Conservation (phyloP, 495 filamentous ascomycete genomes). For the Aspergillus leporis region DNA sequence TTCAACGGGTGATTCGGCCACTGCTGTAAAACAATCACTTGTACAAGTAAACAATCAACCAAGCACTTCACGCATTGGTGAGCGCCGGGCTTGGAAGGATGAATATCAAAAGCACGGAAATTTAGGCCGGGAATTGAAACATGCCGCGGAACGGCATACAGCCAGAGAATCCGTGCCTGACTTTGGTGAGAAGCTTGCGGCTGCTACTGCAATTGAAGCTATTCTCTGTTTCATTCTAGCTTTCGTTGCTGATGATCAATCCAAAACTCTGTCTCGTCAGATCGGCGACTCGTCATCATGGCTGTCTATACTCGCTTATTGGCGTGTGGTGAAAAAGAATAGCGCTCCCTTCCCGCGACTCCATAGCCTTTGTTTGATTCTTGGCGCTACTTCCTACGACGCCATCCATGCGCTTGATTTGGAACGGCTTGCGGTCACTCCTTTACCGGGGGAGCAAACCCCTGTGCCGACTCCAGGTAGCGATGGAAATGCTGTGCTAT, state of each 20-base stretch:
- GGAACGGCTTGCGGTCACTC: slow-evolving; percentile 43
- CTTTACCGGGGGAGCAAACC: slow-evolving; percentile 42
- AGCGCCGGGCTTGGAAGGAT: slow-evolving; percentile 45
- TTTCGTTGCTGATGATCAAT: slow-evolving; percentile 49
- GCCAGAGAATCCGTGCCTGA: slow-evolving; percentile 30
- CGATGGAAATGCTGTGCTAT: slow-evolving; percentile 32
- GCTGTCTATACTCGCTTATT: slow-evolving; percentile 51
- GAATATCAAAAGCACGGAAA: slow-evolving; percentile 44
- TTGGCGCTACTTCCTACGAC: slow-evolving; percentile 50
- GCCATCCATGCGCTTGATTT: slow-evolving; percentile 46
- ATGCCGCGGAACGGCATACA: slow-evolving; percentile 44
- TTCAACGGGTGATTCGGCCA: slow-evolving; percentile 27
- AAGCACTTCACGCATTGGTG: slow-evolving; percentile 30
- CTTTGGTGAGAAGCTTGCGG: slow-evolving; percentile 42
- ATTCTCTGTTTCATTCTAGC: slow-evolving; percentile 52
- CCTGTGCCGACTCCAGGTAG: slow-evolving; percentile 40
- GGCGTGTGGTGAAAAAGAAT: slow-evolving; percentile 44
- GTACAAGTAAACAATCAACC: slow-evolving; percentile 26
- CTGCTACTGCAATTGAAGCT: slow-evolving; percentile 47
- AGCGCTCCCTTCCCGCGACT: slow-evolving; percentile 39
- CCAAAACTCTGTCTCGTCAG: slow-evolving; percentile 33
- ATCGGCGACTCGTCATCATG: slow-evolving; percentile 45
- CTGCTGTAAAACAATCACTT: slow-evolving; percentile 29
- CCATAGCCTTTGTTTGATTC: slow-evolving; percentile 42
- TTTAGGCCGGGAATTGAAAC: slow-evolving; percentile 50